Percentiles rank a stretch among this genome's conserved stretches.
Evolutionary conservation across 2,329 filamentous ascomycete genomes (phyloP).

Genomic region (Talaromyces islandicus): DNA sequence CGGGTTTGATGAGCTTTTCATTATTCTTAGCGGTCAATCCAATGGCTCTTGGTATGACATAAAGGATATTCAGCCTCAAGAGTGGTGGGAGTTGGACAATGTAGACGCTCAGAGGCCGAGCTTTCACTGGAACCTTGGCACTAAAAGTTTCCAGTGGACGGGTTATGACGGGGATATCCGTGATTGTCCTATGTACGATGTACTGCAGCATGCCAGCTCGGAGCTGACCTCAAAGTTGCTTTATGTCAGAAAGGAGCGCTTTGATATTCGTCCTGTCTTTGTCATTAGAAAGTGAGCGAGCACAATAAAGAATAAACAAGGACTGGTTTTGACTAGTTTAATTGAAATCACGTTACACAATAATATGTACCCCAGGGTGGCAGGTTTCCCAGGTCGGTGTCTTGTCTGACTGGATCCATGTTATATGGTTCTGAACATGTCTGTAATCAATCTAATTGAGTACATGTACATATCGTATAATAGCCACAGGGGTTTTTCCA

Average conservation of each 20-base stretch:
- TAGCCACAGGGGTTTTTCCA: no score
- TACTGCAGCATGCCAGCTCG: background rate
- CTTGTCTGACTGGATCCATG: no score
- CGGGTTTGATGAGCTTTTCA: background rate
- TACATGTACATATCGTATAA: no score
- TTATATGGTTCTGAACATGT: no score
- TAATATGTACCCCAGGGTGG: background rate
- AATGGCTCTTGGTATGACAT: background rate
- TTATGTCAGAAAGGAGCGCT: background rate
- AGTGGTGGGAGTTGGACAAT: background rate
- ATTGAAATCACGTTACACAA: background rate
- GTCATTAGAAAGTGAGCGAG: background rate
- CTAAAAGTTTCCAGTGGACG: background rate
- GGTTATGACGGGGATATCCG: background rate
- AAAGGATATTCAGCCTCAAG: conserved; percentile 1
- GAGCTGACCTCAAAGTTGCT: background rate
- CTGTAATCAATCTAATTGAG: no score
- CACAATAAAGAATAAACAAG: background rate
- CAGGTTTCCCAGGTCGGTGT: background rate
- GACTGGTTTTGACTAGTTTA: background rate
- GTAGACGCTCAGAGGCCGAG: background rate
- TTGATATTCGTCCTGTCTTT: background rate
- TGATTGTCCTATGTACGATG: background rate
- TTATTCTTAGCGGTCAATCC: background rate
- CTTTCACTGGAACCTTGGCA: background rate